Evolutionary conservation across 345 rosid genomes (phyloP), one percentile per base, ranked within the genome.

Genomic region (Mangifera indica): DNA sequence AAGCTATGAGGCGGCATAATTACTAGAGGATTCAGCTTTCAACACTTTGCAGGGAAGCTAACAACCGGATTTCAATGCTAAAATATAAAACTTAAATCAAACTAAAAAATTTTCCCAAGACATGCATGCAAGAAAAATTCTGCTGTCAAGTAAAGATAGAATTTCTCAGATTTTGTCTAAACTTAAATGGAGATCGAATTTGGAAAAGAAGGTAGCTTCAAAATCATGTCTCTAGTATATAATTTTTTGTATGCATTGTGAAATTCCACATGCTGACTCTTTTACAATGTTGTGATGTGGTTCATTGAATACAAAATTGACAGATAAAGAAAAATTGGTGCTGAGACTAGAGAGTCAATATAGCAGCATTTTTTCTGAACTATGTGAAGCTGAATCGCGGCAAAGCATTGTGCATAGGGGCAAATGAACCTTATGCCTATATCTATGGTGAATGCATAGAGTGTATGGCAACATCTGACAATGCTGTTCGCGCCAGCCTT

Each of bases 381-480:
- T 60, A 79, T 12, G 81, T 82, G 72, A 79, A 79, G 79, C 81
- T 82, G 37, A 77, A 74, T 42, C 77, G 77, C 12, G 85, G 85
- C 46, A 79, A 82, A 74, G 85, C 85, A 63, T 72, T 82, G 63
- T 79, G 75, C 64, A 73, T 79, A 1, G 81, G 85, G 66, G 81
- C 78, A 62, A 82, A 79, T 67, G 83, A 79, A 63, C 85, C 81
- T 42, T 81, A 82, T 44, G 85, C 83, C 0, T 82, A 82, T 60
- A 60, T 82, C 24, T 52, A 9, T 34, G 85, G 85, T 9, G 85
- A 82, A 22, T 82, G 82, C 60, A 57, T 81, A 17, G 82, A 81
- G 42, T 78, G 82, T 63, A 81, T 81, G 85, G 85, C 82, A 70
- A 81, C 85, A 21, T 81, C 85, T 22, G 80, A 81, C 73, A 81